These are phyloP conservation scores for Penicillium sclerotigenum DNA, from an alignment of 2,329 filamentous ascomycete genomes.

Conservation along the genomic window DNA sequence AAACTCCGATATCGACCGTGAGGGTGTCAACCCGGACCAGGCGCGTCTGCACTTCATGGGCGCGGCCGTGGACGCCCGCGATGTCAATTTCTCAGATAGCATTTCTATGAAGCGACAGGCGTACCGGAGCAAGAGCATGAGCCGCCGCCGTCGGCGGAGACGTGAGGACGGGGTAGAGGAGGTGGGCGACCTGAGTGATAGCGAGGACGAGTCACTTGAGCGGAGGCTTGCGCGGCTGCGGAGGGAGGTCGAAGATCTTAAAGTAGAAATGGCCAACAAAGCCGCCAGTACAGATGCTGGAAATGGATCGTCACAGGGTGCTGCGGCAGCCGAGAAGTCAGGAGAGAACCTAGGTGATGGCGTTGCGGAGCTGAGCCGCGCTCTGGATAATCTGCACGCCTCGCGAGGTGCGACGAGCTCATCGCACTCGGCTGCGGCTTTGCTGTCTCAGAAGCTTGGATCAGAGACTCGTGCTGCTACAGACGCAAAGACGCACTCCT, in stretches of 20 bases:
- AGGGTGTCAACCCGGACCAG: conserved; percentile 70
- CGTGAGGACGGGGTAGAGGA: conserved; percentile 52
- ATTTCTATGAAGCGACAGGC: conserved; percentile 78
- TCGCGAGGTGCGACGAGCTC: conserved; percentile 23
- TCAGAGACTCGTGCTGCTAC: conserved; percentile 9
- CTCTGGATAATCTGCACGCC: conserved; percentile 62
- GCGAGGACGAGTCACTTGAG: conserved; percentile 74
- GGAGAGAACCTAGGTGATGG: conserved; percentile 51
- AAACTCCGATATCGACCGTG: conserved; percentile 67
- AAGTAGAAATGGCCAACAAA: conserved; percentile 47
- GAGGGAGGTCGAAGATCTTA: conserved; percentile 75
- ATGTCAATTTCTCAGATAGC: conserved; percentile 86
- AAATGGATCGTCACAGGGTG: neutral
- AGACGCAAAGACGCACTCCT: conserved; percentile 4
- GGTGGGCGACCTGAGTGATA: conserved; percentile 71
- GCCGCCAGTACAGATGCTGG: conserved; percentile 51
- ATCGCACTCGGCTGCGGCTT: conserved; percentile 35
- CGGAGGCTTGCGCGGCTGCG: conserved; percentile 77
- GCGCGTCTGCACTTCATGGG: conserved; percentile 78
- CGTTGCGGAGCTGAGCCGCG: conserved; percentile 66
- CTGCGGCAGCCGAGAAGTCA: conserved; percentile 41
- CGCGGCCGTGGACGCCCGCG: conserved; percentile 69
- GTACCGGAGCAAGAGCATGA: conserved; percentile 66
- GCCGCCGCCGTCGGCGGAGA: conserved; percentile 54
- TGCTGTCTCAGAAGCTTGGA: conserved; percentile 36